Conservation (phyloP, 140 eudicot species). For the Oenanthe javanica region DNA sequence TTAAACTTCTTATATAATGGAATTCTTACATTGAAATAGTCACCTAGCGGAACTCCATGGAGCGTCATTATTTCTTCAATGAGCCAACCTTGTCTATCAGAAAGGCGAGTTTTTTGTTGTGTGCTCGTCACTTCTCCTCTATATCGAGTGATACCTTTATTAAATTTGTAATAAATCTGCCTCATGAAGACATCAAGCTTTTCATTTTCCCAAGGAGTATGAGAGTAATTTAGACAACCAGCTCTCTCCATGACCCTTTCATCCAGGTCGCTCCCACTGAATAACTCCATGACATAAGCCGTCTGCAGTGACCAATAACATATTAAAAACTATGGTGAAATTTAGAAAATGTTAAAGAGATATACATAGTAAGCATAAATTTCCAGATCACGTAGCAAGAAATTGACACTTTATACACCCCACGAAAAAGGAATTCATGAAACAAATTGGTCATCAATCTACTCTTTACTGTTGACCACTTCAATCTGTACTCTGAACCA, state of each 20-base stretch:
- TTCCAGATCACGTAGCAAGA: neutral
- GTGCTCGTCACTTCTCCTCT: slow-evolving; percentile 93
- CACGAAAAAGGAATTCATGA: neutral
- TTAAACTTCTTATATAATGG: neutral
- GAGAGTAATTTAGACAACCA: slow-evolving; percentile 82
- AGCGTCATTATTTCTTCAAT: slow-evolving; percentile 92
- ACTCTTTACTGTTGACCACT: neutral
- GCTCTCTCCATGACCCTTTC: slow-evolving; percentile 77
- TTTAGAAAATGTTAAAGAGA: neutral
- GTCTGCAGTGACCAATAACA: slow-evolving; percentile 30
- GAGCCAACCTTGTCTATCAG: slow-evolving; percentile 76
- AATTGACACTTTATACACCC: neutral
- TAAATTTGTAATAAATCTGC: slow-evolving; percentile 68
- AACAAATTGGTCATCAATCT: neutral
- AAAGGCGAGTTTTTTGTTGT: slow-evolving; percentile 74
- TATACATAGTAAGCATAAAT: neutral
- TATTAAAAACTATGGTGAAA: neutral
- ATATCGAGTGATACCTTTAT: slow-evolving; percentile 57
- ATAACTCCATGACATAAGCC: slow-evolving; percentile 83
- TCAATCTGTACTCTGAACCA: neutral
- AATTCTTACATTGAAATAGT: slow-evolving; percentile 65
- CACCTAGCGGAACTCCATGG: slow-evolving; percentile 95
- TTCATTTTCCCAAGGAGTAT: slow-evolving; percentile 82
- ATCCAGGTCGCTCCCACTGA: slow-evolving; percentile 71
- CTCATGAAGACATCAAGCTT: slow-evolving; percentile 77